Conservation (phyloP, 306 rosid genomes). For the Gastrolobium bilobum region DNA sequence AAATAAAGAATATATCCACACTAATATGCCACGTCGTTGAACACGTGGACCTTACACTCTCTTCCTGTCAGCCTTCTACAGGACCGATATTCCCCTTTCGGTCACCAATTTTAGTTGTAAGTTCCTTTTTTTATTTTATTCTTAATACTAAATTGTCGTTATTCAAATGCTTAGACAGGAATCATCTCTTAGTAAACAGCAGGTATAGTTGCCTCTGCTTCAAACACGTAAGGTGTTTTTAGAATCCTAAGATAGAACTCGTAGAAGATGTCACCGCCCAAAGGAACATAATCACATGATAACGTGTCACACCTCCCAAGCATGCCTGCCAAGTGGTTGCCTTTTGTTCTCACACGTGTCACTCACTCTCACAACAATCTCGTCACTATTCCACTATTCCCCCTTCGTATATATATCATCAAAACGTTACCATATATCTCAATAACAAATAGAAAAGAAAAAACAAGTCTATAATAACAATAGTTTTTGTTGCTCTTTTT, state of each 20-base stretch:
- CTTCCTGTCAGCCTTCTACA: too few species aligned
- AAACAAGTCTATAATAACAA: neutral
- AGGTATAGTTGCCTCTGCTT: too few species aligned
- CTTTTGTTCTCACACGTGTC: constrained; percentile 34
- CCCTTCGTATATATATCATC: neutral
- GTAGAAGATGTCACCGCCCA: constrained; percentile 19
- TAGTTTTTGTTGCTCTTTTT: neutral
- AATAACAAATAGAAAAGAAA: neutral
- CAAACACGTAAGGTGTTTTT: too few species aligned
- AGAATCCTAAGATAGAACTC: too few species aligned
- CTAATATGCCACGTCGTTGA: neutral
- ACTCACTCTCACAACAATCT: neutral
- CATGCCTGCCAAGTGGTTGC: constrained; percentile 36
- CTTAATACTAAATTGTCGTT: too few species aligned
- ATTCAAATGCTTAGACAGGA: too few species aligned
- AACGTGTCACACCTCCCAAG: constrained; percentile 36
- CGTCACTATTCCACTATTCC: neutral
- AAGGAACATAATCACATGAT: neutral
- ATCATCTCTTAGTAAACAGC: too few species aligned
- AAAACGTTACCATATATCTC: neutral
- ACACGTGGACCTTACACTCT: neutral
- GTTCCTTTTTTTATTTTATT: too few species aligned
- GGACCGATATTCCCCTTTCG: too few species aligned
- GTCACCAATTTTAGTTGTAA: too few species aligned
- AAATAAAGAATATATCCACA: neutral